Percentiles rank a stretch among this genome's conserved stretches.
Evolutionary conservation across 768 basidiomycete species (phyloP).

Genomic region (Tulasnella sp.): DNA sequence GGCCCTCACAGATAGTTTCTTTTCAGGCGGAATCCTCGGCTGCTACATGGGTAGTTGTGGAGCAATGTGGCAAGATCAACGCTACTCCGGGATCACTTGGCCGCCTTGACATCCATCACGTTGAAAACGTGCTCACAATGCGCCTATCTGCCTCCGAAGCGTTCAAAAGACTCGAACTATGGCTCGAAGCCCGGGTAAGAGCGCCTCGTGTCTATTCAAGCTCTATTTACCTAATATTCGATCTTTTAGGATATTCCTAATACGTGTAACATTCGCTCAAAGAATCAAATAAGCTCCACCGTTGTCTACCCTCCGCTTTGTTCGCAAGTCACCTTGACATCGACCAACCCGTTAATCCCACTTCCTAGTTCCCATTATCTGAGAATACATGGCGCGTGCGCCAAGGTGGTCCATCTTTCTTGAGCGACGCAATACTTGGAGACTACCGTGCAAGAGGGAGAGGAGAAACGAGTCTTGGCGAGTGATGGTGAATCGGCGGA

Average conservation of each 20-base stretch:
- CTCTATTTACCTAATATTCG: neutral
- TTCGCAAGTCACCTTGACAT: conserved; percentile 23
- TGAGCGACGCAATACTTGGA: conserved; percentile 30
- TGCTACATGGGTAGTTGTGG: conserved; percentile 19
- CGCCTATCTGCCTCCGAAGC: neutral
- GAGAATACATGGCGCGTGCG: conserved; percentile 31
- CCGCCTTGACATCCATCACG: conserved; percentile 22
- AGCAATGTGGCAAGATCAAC: conserved; percentile 13
- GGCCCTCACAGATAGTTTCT: conserved; percentile 8
- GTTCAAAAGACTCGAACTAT: conserved; percentile 6
- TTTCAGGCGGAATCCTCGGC: conserved; percentile 17
- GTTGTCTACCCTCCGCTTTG: neutral
- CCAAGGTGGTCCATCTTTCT: conserved; percentile 30
- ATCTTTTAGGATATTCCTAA: neutral
- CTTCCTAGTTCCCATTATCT: conserved; percentile 27
- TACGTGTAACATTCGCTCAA: neutral
- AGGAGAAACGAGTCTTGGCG: conserved; percentile 19
- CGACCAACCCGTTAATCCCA: conserved; percentile 21
- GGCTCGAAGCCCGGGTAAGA: conserved; percentile 9
- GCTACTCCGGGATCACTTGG: conserved; percentile 19
- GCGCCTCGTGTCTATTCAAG: neutral
- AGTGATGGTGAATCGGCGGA: conserved; percentile 20
- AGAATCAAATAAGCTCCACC: neutral
- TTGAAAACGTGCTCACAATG: conserved; percentile 18
- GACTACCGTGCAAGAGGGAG: conserved; percentile 19